phyloP scores from a whole-genome alignment of 306 rosid species.

The Inga laurina region DNA sequence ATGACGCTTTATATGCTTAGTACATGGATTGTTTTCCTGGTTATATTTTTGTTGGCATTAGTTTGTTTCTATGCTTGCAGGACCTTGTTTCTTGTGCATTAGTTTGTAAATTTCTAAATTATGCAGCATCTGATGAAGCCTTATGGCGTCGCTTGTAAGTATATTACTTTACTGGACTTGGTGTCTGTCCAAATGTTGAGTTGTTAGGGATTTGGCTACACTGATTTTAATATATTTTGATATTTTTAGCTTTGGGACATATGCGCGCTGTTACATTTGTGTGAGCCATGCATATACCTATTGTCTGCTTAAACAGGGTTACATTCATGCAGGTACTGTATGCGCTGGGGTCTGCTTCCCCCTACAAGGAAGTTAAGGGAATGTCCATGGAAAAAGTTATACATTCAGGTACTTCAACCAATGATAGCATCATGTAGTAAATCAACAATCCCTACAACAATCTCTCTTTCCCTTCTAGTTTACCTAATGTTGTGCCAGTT shows the following conservation, averaged over 20 bases:
- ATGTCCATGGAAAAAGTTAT: constrained; percentile 85
- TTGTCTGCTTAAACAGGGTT: not conserved
- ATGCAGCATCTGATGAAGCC: constrained; percentile 90
- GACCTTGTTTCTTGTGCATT: constrained; percentile 82
- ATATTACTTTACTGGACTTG: constrained; percentile 8
- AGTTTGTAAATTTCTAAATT: constrained; percentile 77
- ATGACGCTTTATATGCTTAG: not conserved
- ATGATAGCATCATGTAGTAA: not conserved
- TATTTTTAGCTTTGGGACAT: constrained; percentile 21
- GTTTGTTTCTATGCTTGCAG: constrained; percentile 43
- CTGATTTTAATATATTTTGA: not conserved
- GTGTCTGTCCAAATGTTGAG: constrained; percentile 17
- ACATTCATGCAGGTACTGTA: constrained; percentile 63
- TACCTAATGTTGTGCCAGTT: not conserved
- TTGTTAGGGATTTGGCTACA: not conserved
- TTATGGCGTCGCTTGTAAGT: constrained; percentile 96
- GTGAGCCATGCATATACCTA: constrained; percentile 17
- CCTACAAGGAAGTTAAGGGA: constrained; percentile 70
- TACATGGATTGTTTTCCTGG: not conserved
- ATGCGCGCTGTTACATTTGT: not conserved
- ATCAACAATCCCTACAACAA: constrained; percentile 20
- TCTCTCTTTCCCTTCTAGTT: constrained; percentile 16
- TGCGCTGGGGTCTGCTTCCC: constrained; percentile 87
- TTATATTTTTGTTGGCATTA: constrained; percentile 21
- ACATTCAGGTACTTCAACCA: constrained; percentile 59